Conservation (phyloP, 2,329 filamentous ascomycete genomes). For the Colletotrichum cuscutae region DNA sequence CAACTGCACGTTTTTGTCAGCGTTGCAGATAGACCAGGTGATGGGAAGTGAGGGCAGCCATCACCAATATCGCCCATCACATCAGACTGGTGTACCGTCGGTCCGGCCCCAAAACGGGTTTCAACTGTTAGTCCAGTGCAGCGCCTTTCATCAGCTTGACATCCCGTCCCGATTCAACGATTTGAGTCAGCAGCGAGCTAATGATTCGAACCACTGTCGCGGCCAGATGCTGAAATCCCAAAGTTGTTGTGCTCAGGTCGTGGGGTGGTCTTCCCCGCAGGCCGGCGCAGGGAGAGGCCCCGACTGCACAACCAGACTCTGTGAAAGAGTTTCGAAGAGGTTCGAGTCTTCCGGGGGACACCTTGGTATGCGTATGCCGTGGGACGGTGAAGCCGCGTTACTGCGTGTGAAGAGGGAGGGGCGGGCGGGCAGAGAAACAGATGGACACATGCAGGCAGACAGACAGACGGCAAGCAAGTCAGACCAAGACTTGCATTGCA, state of each 20-base stretch:
- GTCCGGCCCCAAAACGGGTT: background rate
- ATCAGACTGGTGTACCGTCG: background rate
- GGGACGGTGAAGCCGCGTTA: background rate
- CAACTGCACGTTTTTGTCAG: background rate
- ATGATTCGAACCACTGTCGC: background rate
- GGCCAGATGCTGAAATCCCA: background rate
- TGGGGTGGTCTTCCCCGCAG: conserved; percentile 19
- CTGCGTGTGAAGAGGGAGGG: background rate
- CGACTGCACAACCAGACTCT: background rate
- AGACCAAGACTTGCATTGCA: background rate
- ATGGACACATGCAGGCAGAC: too few species aligned
- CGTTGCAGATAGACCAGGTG: background rate
- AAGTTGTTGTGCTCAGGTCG: conserved; percentile 2
- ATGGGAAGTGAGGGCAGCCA: background rate
- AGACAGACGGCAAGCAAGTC: background rate
- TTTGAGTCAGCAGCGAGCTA: background rate
- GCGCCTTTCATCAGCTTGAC: background rate
- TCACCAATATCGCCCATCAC: background rate
- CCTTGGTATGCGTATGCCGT: background rate
- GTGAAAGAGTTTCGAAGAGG: conserved; percentile 23
- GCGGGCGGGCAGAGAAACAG: too few species aligned
- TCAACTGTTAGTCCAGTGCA: background rate
- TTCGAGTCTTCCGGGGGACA: conserved; percentile 25
- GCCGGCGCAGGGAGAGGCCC: conserved; percentile 3
- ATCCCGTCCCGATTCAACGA: background rate